Conservation (phyloP, 768 basidiomycete genomes). For the Lentinula raphanica region DNA sequence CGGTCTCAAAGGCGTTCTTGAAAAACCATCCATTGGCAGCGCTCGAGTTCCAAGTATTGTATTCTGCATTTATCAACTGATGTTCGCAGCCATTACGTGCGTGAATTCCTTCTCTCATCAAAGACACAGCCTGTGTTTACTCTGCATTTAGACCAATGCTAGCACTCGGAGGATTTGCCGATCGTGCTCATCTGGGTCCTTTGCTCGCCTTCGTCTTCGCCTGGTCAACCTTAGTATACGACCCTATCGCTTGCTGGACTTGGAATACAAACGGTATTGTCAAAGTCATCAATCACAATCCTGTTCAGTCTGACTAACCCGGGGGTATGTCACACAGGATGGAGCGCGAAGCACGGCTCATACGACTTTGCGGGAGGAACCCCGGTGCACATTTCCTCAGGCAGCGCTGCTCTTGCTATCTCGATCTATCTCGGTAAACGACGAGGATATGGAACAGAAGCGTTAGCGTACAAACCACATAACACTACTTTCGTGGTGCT, state of each 20-base stretch:
- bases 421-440: constrained; percentile 89
- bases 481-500: constrained; percentile 90
- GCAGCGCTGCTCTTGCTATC: constrained; percentile 86
- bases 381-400: constrained; percentile 94
- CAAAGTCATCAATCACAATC: no score
- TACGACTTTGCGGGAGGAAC: constrained; percentile 95
- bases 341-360: constrained; percentile 74
- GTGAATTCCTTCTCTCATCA: constrained; percentile 20
- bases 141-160: constrained; percentile 59
- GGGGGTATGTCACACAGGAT: constrained; percentile 29
- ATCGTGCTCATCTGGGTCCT: constrained; percentile 82
- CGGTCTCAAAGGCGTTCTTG: constrained; percentile 72
- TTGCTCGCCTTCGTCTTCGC: constrained; percentile 84
- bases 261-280: constrained; percentile 82
- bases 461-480: constrained; percentile 88
- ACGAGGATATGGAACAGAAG: constrained; percentile 85
- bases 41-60: constrained; percentile 64
- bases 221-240: constrained; percentile 88
- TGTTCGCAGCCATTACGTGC: constrained; percentile 87
- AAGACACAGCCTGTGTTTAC: constrained; percentile 17
- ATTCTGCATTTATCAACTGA: constrained; percentile 82
- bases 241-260: constrained; percentile 94
- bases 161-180: constrained; percentile 88
- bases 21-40: constrained; percentile 69
- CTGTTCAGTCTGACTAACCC: constrained; percentile 23